Percentiles rank a stretch among this genome's conserved stretches.
These are phyloP conservation scores for Hyaloscypha hepaticicola DNA, from an alignment of 495 filamentous ascomycete genomes.

Conservation along the genomic window DNA sequence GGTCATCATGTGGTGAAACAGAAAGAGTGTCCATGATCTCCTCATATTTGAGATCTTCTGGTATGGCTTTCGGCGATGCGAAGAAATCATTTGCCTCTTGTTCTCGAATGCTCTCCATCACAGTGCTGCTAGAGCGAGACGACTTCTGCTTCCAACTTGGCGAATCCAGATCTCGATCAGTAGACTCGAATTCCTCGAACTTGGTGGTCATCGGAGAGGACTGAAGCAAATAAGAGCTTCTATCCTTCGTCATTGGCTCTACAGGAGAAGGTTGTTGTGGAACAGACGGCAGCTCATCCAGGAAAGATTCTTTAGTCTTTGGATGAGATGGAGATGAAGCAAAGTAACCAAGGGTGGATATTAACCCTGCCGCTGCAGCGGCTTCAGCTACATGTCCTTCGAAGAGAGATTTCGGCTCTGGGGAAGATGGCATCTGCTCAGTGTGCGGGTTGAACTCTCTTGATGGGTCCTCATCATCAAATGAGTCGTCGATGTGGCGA, in stretches of 20 bases:
- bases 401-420: neutral
- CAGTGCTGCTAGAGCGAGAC: conserved; percentile 1
- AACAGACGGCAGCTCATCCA: conserved; percentile 17
- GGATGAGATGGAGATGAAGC: conserved; percentile 16
- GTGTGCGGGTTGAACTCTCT: neutral
- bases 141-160: conserved; percentile 12
- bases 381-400: neutral
- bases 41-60: conserved; percentile 13
- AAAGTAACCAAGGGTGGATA: conserved; percentile 14
- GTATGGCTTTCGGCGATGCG: neutral
- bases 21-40: conserved; percentile 17
- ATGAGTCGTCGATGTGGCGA: neutral
- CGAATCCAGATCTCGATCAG: conserved; percentile 10
- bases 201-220: conserved; percentile 35
- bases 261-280: conserved; percentile 26
- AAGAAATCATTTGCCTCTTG: conserved; percentile 18
- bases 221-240: conserved; percentile 34
- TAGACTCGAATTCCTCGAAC: conserved; percentile 25
- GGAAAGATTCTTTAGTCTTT: neutral
- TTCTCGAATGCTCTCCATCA: conserved; percentile 24
- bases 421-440: neutral
- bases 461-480: neutral
- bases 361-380: conserved; percentile 13
- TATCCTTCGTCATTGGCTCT: conserved; percentile 31
- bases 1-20: neutral